phyloP scores from a whole-genome alignment of 2,329 filamentous ascomycete genomes.

The Penicillium sp. region DNA sequence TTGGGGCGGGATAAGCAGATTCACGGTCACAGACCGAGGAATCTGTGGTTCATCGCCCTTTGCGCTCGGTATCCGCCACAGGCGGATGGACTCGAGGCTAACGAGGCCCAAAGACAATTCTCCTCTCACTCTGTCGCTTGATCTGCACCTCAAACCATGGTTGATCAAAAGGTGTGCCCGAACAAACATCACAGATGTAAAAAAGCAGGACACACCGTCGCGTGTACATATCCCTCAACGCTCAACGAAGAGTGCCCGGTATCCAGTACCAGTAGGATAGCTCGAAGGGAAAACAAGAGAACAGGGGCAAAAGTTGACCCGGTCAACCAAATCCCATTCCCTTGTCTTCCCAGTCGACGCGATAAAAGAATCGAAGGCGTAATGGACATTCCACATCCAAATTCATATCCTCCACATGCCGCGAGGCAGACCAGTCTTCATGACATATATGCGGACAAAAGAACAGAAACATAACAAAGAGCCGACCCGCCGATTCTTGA shows the following conservation, averaged over 20 bases:
- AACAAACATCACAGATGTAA: constrained; percentile 40
- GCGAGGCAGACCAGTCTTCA: constrained; percentile 53
- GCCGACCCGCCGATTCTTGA: constrained; percentile 52
- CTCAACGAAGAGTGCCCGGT: constrained; percentile 27
- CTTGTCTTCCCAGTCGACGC: constrained; percentile 17
- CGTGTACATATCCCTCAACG: constrained; percentile 22
- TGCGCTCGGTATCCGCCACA: constrained; percentile 28
- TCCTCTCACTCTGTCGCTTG: constrained; percentile 1
- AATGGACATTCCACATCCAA: constrained; percentile 43
- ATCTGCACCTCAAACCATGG: constrained; percentile 10
- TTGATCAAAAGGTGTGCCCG: constrained; percentile 15
- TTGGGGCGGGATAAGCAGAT: constrained; percentile 6
- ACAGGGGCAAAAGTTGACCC: constrained; percentile 18
- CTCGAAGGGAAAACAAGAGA: constrained; percentile 25
- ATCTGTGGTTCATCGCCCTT: constrained; percentile 30
- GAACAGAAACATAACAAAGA: constrained; percentile 43
- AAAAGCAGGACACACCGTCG: constrained; percentile 25
- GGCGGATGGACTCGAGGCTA: constrained; percentile 19
- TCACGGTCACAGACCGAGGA: constrained; percentile 38
- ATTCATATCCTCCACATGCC: constrained; percentile 47
- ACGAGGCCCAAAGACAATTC: constrained; percentile 5
- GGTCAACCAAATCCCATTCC: constrained; percentile 9
- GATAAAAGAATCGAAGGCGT: constrained; percentile 35
- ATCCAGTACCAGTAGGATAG: constrained; percentile 41
- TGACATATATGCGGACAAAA: constrained; percentile 47